A percentile compares a stretch with the other conserved stretches of the same genome.
phyloP scores from a whole-genome alignment of 2,329 filamentous ascomycete species.

The Berkeleyomyces basicola region DNA sequence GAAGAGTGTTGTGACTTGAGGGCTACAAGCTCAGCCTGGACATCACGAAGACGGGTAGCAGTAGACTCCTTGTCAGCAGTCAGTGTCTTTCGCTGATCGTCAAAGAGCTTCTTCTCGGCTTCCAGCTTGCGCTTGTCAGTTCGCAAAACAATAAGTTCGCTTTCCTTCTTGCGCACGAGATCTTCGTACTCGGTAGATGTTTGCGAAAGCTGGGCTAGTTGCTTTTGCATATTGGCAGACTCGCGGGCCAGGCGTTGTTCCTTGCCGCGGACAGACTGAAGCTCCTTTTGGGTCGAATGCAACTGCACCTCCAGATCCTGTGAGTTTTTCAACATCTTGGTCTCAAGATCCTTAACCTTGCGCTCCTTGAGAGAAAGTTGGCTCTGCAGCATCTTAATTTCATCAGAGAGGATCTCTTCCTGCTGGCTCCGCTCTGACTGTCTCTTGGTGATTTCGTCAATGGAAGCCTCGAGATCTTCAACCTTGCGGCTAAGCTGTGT shows the following conservation, averaged over 20 bases:
- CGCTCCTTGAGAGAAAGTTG: constrained; percentile 78
- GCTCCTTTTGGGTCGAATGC: constrained; percentile 58
- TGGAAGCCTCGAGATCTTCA: constrained; percentile 49
- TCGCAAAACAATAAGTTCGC: constrained; percentile 71
- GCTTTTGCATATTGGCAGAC: constrained; percentile 66
- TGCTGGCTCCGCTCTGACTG: constrained; percentile 60
- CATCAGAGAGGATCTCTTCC: constrained; percentile 60
- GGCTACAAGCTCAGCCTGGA: constrained; percentile 75
- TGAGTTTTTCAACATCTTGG: constrained; percentile 66
- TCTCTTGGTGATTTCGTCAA: constrained; percentile 52
- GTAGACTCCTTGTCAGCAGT: constrained; percentile 64
- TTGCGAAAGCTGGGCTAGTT: constrained; percentile 71
- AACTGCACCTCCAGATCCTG: constrained; percentile 82
- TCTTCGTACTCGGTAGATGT: constrained; percentile 95
- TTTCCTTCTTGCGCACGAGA: constrained; percentile 82
- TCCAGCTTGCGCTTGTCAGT: constrained; percentile 72
- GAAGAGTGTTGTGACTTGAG: constrained; percentile 72
- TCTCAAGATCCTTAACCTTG: constrained; percentile 75
- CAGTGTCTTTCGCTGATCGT: constrained; percentile 60
- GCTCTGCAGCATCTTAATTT: constrained; percentile 82
- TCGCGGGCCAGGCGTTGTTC: constrained; percentile 65
- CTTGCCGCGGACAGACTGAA: constrained; percentile 55
- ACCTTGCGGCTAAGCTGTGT: constrained; percentile 52
- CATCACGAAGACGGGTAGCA: constrained; percentile 57
- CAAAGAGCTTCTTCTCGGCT: constrained; percentile 59